Base-by-base conservation (phyloP, 129 eudicot species). In the Gnaphalium uliginosum region DNA sequence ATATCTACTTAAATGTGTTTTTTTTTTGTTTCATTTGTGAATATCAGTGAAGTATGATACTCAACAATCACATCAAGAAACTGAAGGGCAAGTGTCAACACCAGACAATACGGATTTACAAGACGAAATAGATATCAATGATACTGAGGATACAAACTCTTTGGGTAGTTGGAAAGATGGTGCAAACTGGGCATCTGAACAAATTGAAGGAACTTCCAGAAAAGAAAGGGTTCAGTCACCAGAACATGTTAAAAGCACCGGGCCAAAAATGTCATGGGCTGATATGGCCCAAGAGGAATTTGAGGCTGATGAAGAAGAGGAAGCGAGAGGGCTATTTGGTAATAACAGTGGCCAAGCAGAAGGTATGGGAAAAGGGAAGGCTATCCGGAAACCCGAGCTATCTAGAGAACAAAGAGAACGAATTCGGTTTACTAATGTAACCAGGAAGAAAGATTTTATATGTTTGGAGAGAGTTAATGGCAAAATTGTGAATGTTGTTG, bases 231-330 rank as follows among this genome's bases (percentile, higher is more conserved):
- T 71, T 60, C 66, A 59, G 53, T 82, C 81, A 30, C 65, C 82
- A 14, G 76, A 71, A 41, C 67, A 48, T 57, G 59, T 61, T 56
- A 76, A 81, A 57, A 54, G 67, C 77, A 81, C 87, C 1, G 76
- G 19, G 66, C 84, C 82, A 39, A 85, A 87, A 59, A 84, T 79
- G 92, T 95, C 96, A 8, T 95, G 99, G 99, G 99, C 99, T 39
- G 99, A 95, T 58, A 95, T 95, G 92, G 90, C 97, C 26, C 89
- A 83, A 25, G 97, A 91, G 81, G 99, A 95, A 27, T 85, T 87
- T 60, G 86, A 89, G 74, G 92, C 72, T 6, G 96, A 89, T 41
- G 97, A 85, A 74, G 96, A 87, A 48, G 83, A 73, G 25, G 96
- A 83, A 75, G 70, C 51, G 13, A 81, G 54, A 6, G 77, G 76